Conservation (phyloP, 495 filamentous ascomycete genomes). For the Penicillium longicatenatum region DNA sequence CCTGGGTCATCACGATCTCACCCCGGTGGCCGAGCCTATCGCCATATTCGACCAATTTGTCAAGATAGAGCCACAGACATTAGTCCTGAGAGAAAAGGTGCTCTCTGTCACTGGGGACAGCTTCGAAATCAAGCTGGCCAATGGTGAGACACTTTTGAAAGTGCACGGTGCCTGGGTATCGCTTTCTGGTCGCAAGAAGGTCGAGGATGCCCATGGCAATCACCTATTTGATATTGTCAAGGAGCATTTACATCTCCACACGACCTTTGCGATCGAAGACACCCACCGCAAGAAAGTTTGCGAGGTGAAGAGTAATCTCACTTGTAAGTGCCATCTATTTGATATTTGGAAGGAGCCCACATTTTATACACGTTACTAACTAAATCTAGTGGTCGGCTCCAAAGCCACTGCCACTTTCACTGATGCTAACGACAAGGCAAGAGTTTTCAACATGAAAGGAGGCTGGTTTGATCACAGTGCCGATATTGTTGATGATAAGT, state of each 20-base stretch:
- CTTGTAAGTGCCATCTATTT: constrained; percentile 37
- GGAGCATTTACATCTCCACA: constrained; percentile 51
- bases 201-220: constrained; percentile 46
- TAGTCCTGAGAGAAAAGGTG: constrained; percentile 58
- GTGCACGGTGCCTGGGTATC: constrained; percentile 51
- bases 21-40: constrained; percentile 28
- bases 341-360: neutral
- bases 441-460: constrained; percentile 28
- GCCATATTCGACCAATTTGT: constrained; percentile 54
- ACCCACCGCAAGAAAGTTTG: constrained; percentile 43
- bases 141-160: constrained; percentile 50
- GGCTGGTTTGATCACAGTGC: constrained; percentile 31
- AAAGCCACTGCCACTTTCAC: constrained; percentile 35
- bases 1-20: constrained; percentile 19
- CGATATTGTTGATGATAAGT: constrained; percentile 40
- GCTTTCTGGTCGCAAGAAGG: constrained; percentile 46
- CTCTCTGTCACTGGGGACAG: constrained; percentile 57
- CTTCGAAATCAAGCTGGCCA: constrained; percentile 53
- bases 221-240: constrained; percentile 55
- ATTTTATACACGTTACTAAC: neutral
- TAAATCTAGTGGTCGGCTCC: constrained; percentile 28
- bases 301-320: constrained; percentile 53
- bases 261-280: constrained; percentile 48
- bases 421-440: constrained; percentile 15
- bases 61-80: constrained; percentile 43